Base-by-base conservation (phyloP, 1,284 basidiomycete species). In the Erythrobasidium hasegawianum region DNA sequence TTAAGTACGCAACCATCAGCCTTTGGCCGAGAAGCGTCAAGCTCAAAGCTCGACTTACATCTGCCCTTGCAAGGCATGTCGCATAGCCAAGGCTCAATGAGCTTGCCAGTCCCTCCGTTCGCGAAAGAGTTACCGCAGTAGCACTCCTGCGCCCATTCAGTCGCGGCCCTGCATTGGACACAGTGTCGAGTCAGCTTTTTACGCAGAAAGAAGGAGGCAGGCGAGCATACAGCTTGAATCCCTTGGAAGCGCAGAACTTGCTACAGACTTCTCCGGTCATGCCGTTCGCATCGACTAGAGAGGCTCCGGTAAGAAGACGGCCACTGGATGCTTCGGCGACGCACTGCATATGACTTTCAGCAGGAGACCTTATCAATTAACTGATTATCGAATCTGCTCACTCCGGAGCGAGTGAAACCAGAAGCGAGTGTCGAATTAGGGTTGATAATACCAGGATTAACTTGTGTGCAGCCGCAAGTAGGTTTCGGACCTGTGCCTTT, bases 401-500 rank as follows among this genome's bases (percentile, higher is more conserved):
- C 43, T 14, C 56, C 57, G 16, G 43, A 40, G n/a, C 43, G 50
- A 9, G 40, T 1, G 54, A 64, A 70, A 10, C 67, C 69, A 22
- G 54, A 8, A 2, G 67, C 61, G 2, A 64, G 67, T 1, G 47
- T 54, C 0, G 69, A 56, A 10, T 38, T 47, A 16, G 54, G 22
- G 1, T 43, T 22, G 5, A n/a, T 18, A n/a, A 27, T 18, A 1
- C 61, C 61, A 29, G 61, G 61, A 11, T 13, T 40, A 13, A 43
- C n/a, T n/a, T 26, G 18, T 14, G 33, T 45, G 40, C 29, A 20
- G 18, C 40, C 45, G 22, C 61, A 59, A 2, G 40, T 43, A 33
- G 75, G 74, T 59, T 75, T 76, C 49, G 70, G 56, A 18, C 71
- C 70, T 14, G 75, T 75, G 4, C 43, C 43, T 41, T 73, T 72